Evolutionary conservation across 176 grass and related monocot species (phyloP).

Genomic region (Musa acuminata): DNA sequence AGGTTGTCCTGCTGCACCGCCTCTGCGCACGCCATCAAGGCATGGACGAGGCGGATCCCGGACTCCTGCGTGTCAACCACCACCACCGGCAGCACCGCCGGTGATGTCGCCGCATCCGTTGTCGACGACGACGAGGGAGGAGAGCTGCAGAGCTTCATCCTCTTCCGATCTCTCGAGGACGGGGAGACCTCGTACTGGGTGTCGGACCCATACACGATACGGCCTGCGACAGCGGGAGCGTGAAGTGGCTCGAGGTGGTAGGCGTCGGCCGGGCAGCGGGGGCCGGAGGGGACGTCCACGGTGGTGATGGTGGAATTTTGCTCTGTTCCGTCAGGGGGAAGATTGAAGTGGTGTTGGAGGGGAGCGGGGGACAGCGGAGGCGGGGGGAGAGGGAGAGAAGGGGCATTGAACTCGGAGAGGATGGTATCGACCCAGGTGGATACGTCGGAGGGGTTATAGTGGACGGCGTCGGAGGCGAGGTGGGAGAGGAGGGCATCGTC

Average conservation of each 20-base stretch:
- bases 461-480: constrained; percentile 3
- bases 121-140: constrained; percentile 11
- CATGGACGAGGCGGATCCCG: constrained; percentile 12
- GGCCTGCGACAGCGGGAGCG: background rate
- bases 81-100: background rate
- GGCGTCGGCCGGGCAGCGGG: no score
- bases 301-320: no score
- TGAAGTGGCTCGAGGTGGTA: constrained; percentile 6
- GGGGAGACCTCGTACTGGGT: constrained; percentile 1
- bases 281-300: no score
- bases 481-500: constrained; percentile 23
- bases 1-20: constrained; percentile 12
- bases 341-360: no score
- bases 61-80: constrained; percentile 11
- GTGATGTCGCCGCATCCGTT: background rate
- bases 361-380: background rate
- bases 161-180: constrained; percentile 4
- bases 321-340: no score
- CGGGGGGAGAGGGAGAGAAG: background rate
- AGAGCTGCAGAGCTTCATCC: background rate
- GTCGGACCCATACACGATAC: background rate
- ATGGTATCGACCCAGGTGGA: constrained; percentile 13
- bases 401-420: constrained; percentile 10
- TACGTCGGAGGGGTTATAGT: constrained; percentile 10
- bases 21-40: constrained; percentile 8